These are phyloP conservation scores for Coemansia sp. DNA, from an alignment of 192 early-diverging fungal species.

Conservation along the genomic window DNA sequence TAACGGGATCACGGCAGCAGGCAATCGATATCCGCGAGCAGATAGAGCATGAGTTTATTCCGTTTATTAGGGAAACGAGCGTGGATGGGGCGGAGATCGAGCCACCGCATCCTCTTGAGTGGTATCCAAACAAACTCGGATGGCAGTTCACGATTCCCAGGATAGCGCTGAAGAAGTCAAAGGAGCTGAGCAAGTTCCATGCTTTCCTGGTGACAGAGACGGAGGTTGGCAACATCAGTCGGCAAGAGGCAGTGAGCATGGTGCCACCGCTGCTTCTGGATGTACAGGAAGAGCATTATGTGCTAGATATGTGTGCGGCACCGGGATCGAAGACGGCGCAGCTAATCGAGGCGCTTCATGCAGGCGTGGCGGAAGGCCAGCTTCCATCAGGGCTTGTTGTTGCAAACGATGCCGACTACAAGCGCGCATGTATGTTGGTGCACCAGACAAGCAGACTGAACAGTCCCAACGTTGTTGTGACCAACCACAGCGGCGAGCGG, in stretches of 20 bases:
- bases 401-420: slow-evolving; percentile 94
- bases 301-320: slow-evolving; percentile 96
- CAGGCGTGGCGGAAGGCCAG: slow-evolving; percentile 56
- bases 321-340: slow-evolving; percentile 98
- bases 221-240: slow-evolving; percentile 95
- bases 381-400: slow-evolving; percentile 81
- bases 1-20: slow-evolving; percentile 80
- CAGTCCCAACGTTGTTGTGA: slow-evolving; percentile 90
- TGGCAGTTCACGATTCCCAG: slow-evolving; percentile 86
- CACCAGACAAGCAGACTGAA: slow-evolving; percentile 93
- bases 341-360: slow-evolving; percentile 77
- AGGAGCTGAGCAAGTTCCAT: slow-evolving; percentile 81
- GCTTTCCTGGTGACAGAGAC: slow-evolving; percentile 95
- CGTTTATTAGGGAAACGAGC: slow-evolving; percentile 53
- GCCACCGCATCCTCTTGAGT: slow-evolving; percentile 76
- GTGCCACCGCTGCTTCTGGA: slow-evolving; percentile 93
- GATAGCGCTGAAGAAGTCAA: slow-evolving; percentile 71
- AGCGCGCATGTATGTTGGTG: slow-evolving; percentile 89
- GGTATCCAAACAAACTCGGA: slow-evolving; percentile 88
- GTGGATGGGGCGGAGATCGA: slow-evolving; percentile 75
- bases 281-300: slow-evolving; percentile 81
- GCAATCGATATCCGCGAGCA: slow-evolving; percentile 54
- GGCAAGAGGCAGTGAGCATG: slow-evolving; percentile 98
- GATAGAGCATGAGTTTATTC: slow-evolving; percentile 61
- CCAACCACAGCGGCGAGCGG: slow-evolving; percentile 91